These are phyloP conservation scores for Pisolithus microcarpus DNA, from an alignment of 768 basidiomycete species.

Conservation along the genomic window DNA sequence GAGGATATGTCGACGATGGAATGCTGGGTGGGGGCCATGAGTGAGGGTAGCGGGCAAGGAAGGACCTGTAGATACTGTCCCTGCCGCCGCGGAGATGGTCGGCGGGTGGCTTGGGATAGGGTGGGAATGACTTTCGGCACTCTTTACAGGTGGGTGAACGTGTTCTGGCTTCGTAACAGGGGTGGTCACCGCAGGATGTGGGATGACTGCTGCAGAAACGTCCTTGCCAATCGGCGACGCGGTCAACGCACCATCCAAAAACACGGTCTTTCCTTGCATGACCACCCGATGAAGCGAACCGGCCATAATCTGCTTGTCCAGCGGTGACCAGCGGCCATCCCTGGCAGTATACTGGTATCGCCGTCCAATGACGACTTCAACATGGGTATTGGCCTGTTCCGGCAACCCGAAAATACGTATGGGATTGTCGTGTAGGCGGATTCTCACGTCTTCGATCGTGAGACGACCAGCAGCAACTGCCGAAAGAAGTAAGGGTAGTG, in stretches of 20 bases:
- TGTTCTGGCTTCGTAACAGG: slow-evolving; percentile 21
- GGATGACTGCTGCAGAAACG: slow-evolving; percentile 55
- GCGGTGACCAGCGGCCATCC: slow-evolving; percentile 71
- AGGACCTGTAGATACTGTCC: slow-evolving; percentile 5
- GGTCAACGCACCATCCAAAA: slow-evolving; percentile 76
- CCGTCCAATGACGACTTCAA: slow-evolving; percentile 89
- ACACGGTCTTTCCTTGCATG: slow-evolving; percentile 81
- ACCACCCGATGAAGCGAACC: slow-evolving; percentile 88
- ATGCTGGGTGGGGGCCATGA: slow-evolving; percentile 63
- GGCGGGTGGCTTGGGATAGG: slow-evolving; percentile 8
- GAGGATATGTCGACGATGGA: slow-evolving; percentile 89
- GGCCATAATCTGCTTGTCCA: slow-evolving; percentile 52
- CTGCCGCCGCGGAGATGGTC: not conserved
- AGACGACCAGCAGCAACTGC: slow-evolving; percentile 77
- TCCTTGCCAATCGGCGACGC: slow-evolving; percentile 59
- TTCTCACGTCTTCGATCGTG: slow-evolving; percentile 73
- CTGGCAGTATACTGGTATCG: slow-evolving; percentile 47
- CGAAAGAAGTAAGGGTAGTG: slow-evolving; percentile 78
- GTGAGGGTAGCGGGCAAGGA: slow-evolving; percentile 9
- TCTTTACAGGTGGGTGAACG: slow-evolving; percentile 26
- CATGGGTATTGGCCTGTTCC: slow-evolving; percentile 78
- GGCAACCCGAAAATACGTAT: slow-evolving; percentile 85
- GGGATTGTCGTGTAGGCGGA: slow-evolving; percentile 88
- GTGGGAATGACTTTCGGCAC: slow-evolving; percentile 16
- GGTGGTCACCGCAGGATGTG: slow-evolving; percentile 27